Percentiles rank a stretch among this genome's conserved stretches.
These are phyloP conservation scores for Cicer yamashitae DNA, from an alignment of 306 rosid species.

Conservation along the genomic window DNA sequence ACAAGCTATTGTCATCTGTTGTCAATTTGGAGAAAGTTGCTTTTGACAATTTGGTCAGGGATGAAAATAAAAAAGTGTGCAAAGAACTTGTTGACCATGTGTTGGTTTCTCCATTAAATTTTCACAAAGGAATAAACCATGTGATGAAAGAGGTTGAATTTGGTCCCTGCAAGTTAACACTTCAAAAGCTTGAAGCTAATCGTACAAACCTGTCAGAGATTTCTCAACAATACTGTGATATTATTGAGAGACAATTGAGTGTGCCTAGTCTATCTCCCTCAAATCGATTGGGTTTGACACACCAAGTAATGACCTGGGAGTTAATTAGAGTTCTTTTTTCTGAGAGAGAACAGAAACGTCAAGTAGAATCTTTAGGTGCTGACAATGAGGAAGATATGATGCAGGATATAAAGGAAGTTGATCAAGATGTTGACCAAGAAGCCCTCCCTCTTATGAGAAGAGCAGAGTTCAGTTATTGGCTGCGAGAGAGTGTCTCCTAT, in stretches of 20 bases:
- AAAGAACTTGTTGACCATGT: constrained; percentile 75
- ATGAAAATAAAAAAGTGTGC: constrained; percentile 73
- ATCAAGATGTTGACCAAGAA: constrained; percentile 72
- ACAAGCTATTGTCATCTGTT: constrained; percentile 70
- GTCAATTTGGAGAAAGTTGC: constrained; percentile 88
- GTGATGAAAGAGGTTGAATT: constrained; percentile 64
- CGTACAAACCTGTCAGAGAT: constrained; percentile 71
- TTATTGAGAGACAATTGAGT: constrained; percentile 76
- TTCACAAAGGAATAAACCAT: constrained; percentile 76
- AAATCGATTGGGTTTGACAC: constrained; percentile 66
- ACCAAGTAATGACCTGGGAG: constrained; percentile 95
- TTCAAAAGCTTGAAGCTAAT: constrained; percentile 74
- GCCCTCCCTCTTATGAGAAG: constrained; percentile 89
- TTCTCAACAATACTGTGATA: constrained; percentile 78
- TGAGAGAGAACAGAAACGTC: constrained; percentile 63
- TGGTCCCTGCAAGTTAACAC: constrained; percentile 74
- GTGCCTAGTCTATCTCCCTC: constrained; percentile 76
- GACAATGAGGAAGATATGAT: constrained; percentile 94
- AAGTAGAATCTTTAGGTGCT: constrained; percentile 60
- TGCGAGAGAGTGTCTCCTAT: constrained; percentile 88
- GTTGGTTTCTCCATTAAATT: constrained; percentile 72
- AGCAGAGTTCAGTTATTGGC: constrained; percentile 96
- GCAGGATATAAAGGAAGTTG: constrained; percentile 76
- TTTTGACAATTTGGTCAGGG: constrained; percentile 82
- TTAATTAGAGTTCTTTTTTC: constrained; percentile 91